Conservation (phyloP, 164 flowering plant genomes). For the Brasenia schreberi region DNA sequence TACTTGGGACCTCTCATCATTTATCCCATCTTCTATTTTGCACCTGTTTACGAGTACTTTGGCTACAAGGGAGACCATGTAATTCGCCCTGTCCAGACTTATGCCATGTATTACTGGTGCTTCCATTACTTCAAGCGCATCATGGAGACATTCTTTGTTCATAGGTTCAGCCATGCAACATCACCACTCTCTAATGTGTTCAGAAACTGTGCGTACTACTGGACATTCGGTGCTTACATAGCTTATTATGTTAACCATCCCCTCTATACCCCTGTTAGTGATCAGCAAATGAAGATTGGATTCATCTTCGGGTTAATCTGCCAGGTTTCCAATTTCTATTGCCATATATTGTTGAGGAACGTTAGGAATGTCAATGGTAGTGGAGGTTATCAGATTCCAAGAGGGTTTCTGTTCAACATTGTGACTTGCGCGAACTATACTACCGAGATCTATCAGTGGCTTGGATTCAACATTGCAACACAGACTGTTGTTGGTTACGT, state of each 20-base stretch:
- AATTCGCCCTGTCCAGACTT: conserved; percentile 82
- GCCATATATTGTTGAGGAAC: conserved; percentile 67
- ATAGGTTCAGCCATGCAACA: conserved; percentile 97
- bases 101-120: conserved; percentile 91
- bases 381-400: conserved; percentile 90
- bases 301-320: conserved; percentile 69
- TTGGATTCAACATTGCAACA: conserved; percentile 92
- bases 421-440: conserved; percentile 98
- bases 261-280: conserved; percentile 77
- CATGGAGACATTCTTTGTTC: conserved; percentile 89
- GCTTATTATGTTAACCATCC: conserved; percentile 79
- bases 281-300: conserved; percentile 85
- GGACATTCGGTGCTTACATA: conserved; percentile 78
- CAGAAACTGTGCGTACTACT: conserved; percentile 88
- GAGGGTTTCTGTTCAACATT: conserved; percentile 80
- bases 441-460: conserved; percentile 94
- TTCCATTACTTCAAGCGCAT: conserved; percentile 94
- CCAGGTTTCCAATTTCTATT: conserved; percentile 76
- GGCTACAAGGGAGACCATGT: conserved; percentile 65
- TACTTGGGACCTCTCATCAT: conserved; percentile 81
- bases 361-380: conserved; percentile 51
- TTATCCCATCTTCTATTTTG: conserved; percentile 77
- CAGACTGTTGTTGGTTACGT: conserved; percentile 87
- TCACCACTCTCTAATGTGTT: conserved; percentile 86
- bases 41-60: conserved; percentile 57